These are phyloP conservation scores for Verticillium alfalfae DNA, from an alignment of 2,329 filamentous ascomycete genomes.

Conservation along the genomic window DNA sequence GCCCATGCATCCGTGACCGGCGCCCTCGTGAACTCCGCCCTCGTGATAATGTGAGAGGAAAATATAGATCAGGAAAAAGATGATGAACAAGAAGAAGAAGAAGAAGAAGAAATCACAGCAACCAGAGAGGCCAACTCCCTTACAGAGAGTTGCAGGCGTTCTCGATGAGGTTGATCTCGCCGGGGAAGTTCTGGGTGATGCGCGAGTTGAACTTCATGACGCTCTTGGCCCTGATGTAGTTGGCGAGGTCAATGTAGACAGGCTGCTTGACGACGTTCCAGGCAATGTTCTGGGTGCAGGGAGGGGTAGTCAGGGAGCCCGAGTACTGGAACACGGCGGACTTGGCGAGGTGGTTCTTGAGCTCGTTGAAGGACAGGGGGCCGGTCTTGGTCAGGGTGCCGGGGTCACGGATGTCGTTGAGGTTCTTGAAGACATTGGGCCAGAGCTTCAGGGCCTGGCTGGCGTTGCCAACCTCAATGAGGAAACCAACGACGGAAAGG, in stretches of 20 bases:
- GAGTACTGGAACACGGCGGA: conserved; percentile 42
- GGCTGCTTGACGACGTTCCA: conserved; percentile 47
- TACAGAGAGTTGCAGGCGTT: conserved; percentile 7
- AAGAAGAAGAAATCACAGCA: too few species aligned
- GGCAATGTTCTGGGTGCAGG: conserved; percentile 50
- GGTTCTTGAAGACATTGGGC: conserved; percentile 27
- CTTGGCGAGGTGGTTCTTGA: conserved; percentile 28
- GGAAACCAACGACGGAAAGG: conserved; percentile 29
- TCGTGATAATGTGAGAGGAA: too few species aligned
- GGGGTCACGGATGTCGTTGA: conserved; percentile 29
- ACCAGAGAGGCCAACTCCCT: background rate
- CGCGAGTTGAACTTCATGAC: conserved; percentile 52
- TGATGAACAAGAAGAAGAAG: too few species aligned
- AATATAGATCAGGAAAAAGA: too few species aligned
- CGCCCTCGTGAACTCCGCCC: background rate
- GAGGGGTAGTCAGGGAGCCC: conserved; percentile 58
- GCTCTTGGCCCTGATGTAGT: conserved; percentile 44
- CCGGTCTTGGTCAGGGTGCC: conserved; percentile 29
- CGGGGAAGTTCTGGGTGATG: conserved; percentile 45
- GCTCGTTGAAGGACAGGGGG: conserved; percentile 34
- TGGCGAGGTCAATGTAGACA: conserved; percentile 39
- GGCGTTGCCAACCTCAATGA: conserved; percentile 23
- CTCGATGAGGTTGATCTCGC: conserved; percentile 35
- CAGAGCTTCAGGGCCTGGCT: conserved; percentile 20
- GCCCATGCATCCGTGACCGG: background rate